Base-by-base conservation (phyloP, 768 basidiomycete species). In the Termitomyces sp. region DNA sequence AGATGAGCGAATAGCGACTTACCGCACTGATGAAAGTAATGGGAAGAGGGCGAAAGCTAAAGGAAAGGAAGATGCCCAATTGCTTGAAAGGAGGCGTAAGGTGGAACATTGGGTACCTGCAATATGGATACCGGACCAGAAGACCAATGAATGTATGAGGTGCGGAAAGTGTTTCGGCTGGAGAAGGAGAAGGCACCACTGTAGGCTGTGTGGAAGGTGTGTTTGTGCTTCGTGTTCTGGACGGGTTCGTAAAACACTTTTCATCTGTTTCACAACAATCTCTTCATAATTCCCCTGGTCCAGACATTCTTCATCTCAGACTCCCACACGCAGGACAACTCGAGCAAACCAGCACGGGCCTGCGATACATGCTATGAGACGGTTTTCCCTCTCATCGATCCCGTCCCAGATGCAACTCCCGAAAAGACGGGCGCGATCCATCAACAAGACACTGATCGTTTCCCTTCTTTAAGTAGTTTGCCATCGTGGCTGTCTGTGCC, bases 101-200 rank as follows among this genome's bases (percentile, higher is more conserved):
- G 88, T 90, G 57, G 90, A 91, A 49, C 86, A 91, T 72, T 96
- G 94, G 77, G 85, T 94, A 1, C 94, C 95, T 5, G 90, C 95
- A 0, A 84, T 96, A 31, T 97, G 95, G 95, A 87, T 96, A 36
- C 93, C 95, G 0, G 93, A 97, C 69, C 83, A 85, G 61, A 91
- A 83, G 71, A 88, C 91, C n/a, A 83, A 84, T 57, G 79, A 81
- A 25, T 97, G 95, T 70, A 94, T 94, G 93, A 80, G 90, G 10
- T 97, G 95, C 68, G 85, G 85, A 5, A 76, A 83, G 46, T 70
- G 81, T 49, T 96, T 95, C 72, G 88, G 89, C 7, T 90, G 91
- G 86, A 73, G 87, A 68, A 79, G 91, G 65, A 76, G 93, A 65
- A 78, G 92, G 60, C 93, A 96, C 70, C 93, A 96, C 69, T 96